Evolutionary conservation across 139 green algal species (phyloP), one percentile per base, ranked within the genome.

Genomic region (Trebouxia sp.): DNA sequence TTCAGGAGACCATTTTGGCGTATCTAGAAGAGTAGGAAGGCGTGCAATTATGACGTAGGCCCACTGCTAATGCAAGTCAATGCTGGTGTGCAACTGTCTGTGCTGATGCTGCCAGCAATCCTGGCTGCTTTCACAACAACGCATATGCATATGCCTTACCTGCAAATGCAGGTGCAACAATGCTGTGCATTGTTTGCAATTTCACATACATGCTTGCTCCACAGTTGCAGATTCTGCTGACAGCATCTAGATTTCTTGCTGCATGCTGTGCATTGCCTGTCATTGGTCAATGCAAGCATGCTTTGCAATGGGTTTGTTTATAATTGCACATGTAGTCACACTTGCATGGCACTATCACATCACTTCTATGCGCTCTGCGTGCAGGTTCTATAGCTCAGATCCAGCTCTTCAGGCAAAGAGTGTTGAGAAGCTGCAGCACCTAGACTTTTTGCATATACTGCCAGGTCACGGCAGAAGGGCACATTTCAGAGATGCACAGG

Each of bases 361-460:
- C n/a, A n/a, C n/a, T n/a, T n/a, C n/a, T 35, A 26, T 35, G 56
- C 26, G 6, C 9, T 35, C 65, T n/a, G 20, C 22, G 24, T 45
- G 42, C 74, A 62, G 48, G 15, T 48, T 6, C 5, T 79, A 48
- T n/a, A 47, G 47, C 47, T 37, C 50, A 65, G 26, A 77, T 56
- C 41, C 69, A 53, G 32, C 5, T n/a, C 80, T 80, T 66, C 92
- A 96, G 84, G 45, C 93, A 67, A 75, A 88, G 17, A 91, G 84
- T 62, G 84, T 94, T 38, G 58, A 74, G 2, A 83, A 81, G 65
- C 81, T 96, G 81, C 41, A 87, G 79, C 28, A 89, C 12, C 85
- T 89, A 11, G 87, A 92, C 62, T 95, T 92, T 62, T 70, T 93
- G 82, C 85, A 93, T 47, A 78, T 96, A 45, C 82, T 94, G 80